Percentiles rank a stretch among this genome's conserved stretches.
Evolutionary conservation across 441 rosid species (phyloP).

Genomic region (Erodium chrysanthum): DNA sequence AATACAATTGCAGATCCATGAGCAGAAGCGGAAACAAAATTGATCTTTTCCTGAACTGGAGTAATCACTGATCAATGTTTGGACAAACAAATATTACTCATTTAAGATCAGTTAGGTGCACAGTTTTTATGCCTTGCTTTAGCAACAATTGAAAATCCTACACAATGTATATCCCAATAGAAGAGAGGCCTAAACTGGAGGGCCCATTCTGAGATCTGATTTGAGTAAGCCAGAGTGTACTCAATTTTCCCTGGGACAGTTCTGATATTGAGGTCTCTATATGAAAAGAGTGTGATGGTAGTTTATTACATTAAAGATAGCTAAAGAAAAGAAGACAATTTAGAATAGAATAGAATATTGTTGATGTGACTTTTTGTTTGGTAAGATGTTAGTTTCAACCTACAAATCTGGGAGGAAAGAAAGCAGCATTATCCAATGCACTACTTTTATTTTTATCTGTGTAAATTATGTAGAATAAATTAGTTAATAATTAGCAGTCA

Average conservation of each 20-base stretch:
- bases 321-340: neutral
- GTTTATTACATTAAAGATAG: neutral
- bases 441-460: neutral
- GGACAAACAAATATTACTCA: neutral
- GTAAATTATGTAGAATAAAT: neutral
- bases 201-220: neutral
- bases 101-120: neutral
- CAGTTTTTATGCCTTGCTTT: neutral
- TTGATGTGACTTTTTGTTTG: neutral
- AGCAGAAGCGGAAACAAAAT: neutral
- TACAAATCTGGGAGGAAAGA: neutral
- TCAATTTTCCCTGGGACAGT: neutral
- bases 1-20: neutral
- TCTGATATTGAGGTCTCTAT: neutral
- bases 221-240: neutral
- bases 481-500: neutral
- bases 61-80: neutral
- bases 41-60: neutral
- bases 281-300: neutral
- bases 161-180: neutral
- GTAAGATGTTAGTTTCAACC: slow-evolving; percentile 1
- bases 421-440: slow-evolving; percentile 4
- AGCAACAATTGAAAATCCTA: neutral
- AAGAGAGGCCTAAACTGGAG: neutral
- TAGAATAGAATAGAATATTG: neutral